Evolutionary conservation across 192 early-diverging fungal species (phyloP), one percentile per base, ranked within the genome.

Genomic region (Gigaspora rosea): DNA sequence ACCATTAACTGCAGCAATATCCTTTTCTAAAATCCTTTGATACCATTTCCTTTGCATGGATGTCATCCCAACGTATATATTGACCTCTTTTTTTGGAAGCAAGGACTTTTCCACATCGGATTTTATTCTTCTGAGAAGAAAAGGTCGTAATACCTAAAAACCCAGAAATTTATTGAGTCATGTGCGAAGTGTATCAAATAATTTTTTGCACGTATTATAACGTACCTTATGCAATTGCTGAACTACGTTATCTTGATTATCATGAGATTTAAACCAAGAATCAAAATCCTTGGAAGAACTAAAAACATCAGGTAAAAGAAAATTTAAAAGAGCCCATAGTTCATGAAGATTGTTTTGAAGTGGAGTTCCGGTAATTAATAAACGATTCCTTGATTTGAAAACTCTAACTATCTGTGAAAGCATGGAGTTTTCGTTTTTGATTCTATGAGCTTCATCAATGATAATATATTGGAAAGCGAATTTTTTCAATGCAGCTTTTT

Each of bases 391-490:
- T 41, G 96, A 95, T 47, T 90, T 85, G 80, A 99, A 93, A 63
- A 93, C 85, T 62, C 96, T 91, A 35, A 99, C 93, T n/a, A 98
- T 96, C 79, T 95, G 92, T 8, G 96, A 96, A 20, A 98, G 88
- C 80, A 91, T 91, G 8, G 96, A 98, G 86, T 97, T 97, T 85
- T 98, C 96, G 83, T 99, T 99, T 81, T 99, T 99, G 85, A 99
- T 88, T 57, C 96, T 90, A 79, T 99, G 97, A 13, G 95, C 97
- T 85, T 99, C 96, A 79, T 99, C 97, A 58, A 98, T 91, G 11
- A 99, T 90, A 61, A 98, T 90, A 72, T 94, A 97, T 79, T 95
- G 92, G 92, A 95, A 98, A 12, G 87, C 88, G 58, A 95, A 89
- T 81, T 95, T 96, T 75, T 90, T 90, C 62, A 99, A 86, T 46